Percentiles rank a stretch among this genome's conserved stretches.
These are phyloP conservation scores for Colletotrichum godetiae DNA, from an alignment of 2,329 filamentous ascomycete genomes.

Conservation along the genomic window DNA sequence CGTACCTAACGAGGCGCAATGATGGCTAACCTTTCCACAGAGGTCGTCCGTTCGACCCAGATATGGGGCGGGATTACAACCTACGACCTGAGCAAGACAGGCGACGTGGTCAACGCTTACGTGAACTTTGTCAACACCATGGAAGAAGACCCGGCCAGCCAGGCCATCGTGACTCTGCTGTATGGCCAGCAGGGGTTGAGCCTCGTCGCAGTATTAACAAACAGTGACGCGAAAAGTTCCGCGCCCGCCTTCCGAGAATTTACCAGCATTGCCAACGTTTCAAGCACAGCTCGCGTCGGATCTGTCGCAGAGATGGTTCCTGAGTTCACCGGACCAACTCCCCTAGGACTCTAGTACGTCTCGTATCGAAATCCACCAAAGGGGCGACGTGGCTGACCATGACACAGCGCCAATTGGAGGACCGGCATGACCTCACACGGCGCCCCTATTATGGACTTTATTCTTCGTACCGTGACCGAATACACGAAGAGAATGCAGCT, in stretches of 20 bases:
- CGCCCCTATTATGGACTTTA: slow-evolving; percentile 43
- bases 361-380: background rate
- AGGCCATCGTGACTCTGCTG: slow-evolving; percentile 42
- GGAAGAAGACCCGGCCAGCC: slow-evolving; percentile 40
- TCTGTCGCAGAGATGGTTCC: slow-evolving; percentile 42
- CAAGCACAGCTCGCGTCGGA: slow-evolving; percentile 39
- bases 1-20: background rate
- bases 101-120: slow-evolving; percentile 42
- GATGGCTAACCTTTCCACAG: background rate
- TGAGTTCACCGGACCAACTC: slow-evolving; percentile 45
- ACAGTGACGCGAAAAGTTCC: slow-evolving; percentile 39
- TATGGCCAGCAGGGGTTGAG: slow-evolving; percentile 36
- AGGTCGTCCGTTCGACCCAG: slow-evolving; percentile 34
- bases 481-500: slow-evolving; percentile 43
- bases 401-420: slow-evolving; percentile 44
- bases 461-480: slow-evolving; percentile 43
- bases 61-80: slow-evolving; percentile 44
- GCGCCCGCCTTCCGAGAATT: slow-evolving; percentile 41
- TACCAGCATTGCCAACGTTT: slow-evolving; percentile 37
- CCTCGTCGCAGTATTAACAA: slow-evolving; percentile 41
- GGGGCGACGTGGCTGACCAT: slow-evolving; percentile 10
- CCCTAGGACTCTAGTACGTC: slow-evolving; percentile 41
- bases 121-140: slow-evolving; percentile 43
- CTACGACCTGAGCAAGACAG: slow-evolving; percentile 40
- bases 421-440: slow-evolving; percentile 43